Evolutionary conservation across 768 basidiomycete species (phyloP).

Genomic region (Mycena pura): DNA sequence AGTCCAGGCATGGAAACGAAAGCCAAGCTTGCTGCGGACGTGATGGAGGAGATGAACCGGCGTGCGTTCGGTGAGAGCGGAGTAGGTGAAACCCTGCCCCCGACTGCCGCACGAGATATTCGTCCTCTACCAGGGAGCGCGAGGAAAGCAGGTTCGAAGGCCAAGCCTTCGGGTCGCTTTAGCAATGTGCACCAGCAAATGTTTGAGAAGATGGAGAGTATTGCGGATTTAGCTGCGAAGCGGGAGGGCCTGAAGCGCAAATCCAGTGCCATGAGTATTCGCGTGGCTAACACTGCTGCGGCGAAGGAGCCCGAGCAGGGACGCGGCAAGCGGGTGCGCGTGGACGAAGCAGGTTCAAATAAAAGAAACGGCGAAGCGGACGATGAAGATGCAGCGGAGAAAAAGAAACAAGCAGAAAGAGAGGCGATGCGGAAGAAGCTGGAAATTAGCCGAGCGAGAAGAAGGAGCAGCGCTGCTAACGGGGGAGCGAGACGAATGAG

Average conservation of each 20-base stretch:
- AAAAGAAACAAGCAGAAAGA: conserved; percentile 57
- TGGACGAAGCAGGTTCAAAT: conserved; percentile 40
- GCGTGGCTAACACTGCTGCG: conserved; percentile 36
- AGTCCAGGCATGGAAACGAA: conserved; percentile 10
- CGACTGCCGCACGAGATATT: conserved; percentile 16
- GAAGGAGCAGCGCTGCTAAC: conserved; percentile 70
- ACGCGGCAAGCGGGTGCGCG: conserved; percentile 38
- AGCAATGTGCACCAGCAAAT: conserved; percentile 67
- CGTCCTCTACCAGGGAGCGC: conserved; percentile 42
- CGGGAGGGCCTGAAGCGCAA: conserved; percentile 50
- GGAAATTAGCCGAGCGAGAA: conserved; percentile 68
- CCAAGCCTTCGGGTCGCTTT: conserved; percentile 43
- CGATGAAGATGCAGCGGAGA: conserved; percentile 46
- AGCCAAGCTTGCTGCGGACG: conserved; percentile 62
- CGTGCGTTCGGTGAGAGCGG: conserved; percentile 67
- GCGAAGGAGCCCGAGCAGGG: conserved; percentile 41
- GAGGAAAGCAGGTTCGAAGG: conserved; percentile 34
- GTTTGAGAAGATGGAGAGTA: conserved; percentile 82
- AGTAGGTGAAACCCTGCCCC: conserved; percentile 33
- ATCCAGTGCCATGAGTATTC: conserved; percentile 47
- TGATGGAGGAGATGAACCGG: conserved; percentile 84
- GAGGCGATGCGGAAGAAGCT: conserved; percentile 68
- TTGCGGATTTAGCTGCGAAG: conserved; percentile 50
- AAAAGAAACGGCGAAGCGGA: conserved; percentile 37
- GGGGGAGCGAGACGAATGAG: conserved; percentile 35